Evolutionary conservation across 208 protist genomes (phyloP).

Genomic region (Acanthamoeba castellanii): DNA sequence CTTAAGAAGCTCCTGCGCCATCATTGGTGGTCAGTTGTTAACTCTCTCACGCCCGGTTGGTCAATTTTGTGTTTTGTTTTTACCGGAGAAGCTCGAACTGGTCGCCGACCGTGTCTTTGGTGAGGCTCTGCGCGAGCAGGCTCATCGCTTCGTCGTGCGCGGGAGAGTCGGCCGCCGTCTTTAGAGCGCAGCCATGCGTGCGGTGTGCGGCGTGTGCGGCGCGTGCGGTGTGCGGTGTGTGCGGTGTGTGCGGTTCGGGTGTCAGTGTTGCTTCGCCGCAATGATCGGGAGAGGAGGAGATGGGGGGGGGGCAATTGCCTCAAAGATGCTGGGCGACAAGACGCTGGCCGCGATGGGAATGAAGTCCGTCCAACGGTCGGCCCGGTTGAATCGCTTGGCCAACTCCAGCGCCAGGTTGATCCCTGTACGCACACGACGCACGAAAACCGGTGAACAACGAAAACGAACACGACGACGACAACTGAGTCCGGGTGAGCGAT

Average conservation of each 20-base stretch:
- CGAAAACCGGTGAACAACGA: neutral
- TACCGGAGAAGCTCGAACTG: conserved; percentile 46
- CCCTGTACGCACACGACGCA: neutral
- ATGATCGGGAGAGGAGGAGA: neutral
- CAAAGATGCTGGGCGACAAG: conserved; percentile 38
- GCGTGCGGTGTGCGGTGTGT: neutral
- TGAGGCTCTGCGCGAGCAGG: conserved; percentile 4
- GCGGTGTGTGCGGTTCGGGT: neutral
- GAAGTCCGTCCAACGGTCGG: conserved; percentile 7
- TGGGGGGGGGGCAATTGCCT: neutral
- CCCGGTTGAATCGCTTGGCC: neutral
- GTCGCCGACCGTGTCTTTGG: neutral
- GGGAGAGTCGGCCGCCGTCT: conserved; percentile 2
- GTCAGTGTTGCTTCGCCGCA: neutral
- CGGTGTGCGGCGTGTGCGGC: neutral
- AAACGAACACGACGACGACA: neutral
- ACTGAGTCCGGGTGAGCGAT: neutral
- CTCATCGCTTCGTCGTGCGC: neutral
- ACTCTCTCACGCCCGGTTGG: too few species aligned
- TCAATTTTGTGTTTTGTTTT: neutral
- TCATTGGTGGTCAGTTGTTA: neutral
- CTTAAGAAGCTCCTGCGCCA: neutral
- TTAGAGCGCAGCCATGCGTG: too few species aligned
- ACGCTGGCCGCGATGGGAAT: conserved; percentile 3
- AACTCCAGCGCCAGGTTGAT: conserved; percentile 26